Conservation (phyloP, 2,329 filamentous ascomycete genomes). For the Rutstroemia sp. region DNA sequence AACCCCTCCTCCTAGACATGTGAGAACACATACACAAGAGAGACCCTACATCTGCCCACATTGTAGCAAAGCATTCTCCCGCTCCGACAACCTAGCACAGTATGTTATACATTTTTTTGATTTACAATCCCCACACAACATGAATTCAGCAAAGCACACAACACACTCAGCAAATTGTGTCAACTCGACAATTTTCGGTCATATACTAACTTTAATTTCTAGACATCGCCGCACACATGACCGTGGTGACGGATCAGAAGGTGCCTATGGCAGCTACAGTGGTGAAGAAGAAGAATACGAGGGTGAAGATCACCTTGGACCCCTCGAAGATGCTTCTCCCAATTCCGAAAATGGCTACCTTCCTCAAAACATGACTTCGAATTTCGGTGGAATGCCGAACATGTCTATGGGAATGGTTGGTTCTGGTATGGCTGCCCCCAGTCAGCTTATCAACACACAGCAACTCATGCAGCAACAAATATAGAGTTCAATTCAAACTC, state of each 20-base stretch:
- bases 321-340: constrained; percentile 72
- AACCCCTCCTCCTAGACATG: constrained; percentile 60
- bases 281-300: constrained; percentile 73
- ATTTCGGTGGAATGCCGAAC: constrained; percentile 16
- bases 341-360: constrained; percentile 62
- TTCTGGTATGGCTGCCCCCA: constrained; percentile 31
- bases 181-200: constrained; percentile 9
- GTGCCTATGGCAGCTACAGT: constrained; percentile 49
- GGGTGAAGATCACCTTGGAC: constrained; percentile 76
- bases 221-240: constrained; percentile 78
- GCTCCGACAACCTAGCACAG: constrained; percentile 98
- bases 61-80: constrained; percentile 97
- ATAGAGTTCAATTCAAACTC: constrained; percentile 13
- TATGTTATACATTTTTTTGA: constrained; percentile 41
- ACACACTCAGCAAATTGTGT: constrained; percentile 30
- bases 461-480: constrained; percentile 31
- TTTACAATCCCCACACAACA: not conserved
- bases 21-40: constrained; percentile 98
- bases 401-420: constrained; percentile 23
- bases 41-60: constrained; percentile 95
- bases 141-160: constrained; percentile 16
- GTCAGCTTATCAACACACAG: constrained; percentile 30
- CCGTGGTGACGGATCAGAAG: constrained; percentile 59
- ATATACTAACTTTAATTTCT: constrained; percentile 20
- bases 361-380: constrained; percentile 22